Evolutionary conservation across 2,329 filamentous ascomycete species (phyloP).

Genomic region (Ascochyta clinopodiicola): DNA sequence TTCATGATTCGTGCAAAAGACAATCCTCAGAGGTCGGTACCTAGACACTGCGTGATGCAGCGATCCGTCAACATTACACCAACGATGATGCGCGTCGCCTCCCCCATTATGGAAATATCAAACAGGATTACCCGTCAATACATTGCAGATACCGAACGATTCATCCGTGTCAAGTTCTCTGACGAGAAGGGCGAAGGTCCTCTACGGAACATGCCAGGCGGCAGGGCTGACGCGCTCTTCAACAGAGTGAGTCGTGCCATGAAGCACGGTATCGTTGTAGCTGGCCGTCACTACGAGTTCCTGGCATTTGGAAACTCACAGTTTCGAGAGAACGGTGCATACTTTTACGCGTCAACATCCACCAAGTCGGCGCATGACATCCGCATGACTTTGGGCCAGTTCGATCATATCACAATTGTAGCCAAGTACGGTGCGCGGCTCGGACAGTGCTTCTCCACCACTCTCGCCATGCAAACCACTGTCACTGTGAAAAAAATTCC

Average conservation of each 20-base stretch:
- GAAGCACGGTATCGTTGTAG: conserved; percentile 79
- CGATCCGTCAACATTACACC: conserved; percentile 83
- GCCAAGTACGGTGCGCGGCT: conserved; percentile 89
- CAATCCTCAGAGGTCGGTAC: conserved; percentile 56
- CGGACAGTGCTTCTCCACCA: conserved; percentile 96
- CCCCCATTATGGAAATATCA: conserved; percentile 81
- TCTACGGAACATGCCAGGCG: conserved; percentile 40
- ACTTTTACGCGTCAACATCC: conserved; percentile 82
- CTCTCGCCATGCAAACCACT: conserved; percentile 72
- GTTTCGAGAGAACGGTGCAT: conserved; percentile 87
- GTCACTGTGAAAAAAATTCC: conserved; percentile 65
- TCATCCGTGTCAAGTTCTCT: conserved; percentile 86
- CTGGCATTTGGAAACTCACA: conserved; percentile 96
- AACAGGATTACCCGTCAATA: conserved; percentile 85
- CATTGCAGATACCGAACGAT: conserved; percentile 72
- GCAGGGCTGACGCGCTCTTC: conserved; percentile 66
- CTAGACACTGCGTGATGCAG: conserved; percentile 75
- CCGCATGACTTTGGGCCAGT: conserved; percentile 84
- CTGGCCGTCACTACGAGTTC: conserved; percentile 83
- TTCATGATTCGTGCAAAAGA: conserved; percentile 60
- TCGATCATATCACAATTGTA: conserved; percentile 79
- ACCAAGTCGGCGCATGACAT: conserved; percentile 76
- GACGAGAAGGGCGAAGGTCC: conserved; percentile 71
- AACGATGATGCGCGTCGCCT: conserved; percentile 78
- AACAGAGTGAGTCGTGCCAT: conserved; percentile 75